Evolutionary conservation across 2,329 filamentous ascomycete species (phyloP), one percentile per base, ranked within the genome.

Genomic region (Venturiaceae sp.): DNA sequence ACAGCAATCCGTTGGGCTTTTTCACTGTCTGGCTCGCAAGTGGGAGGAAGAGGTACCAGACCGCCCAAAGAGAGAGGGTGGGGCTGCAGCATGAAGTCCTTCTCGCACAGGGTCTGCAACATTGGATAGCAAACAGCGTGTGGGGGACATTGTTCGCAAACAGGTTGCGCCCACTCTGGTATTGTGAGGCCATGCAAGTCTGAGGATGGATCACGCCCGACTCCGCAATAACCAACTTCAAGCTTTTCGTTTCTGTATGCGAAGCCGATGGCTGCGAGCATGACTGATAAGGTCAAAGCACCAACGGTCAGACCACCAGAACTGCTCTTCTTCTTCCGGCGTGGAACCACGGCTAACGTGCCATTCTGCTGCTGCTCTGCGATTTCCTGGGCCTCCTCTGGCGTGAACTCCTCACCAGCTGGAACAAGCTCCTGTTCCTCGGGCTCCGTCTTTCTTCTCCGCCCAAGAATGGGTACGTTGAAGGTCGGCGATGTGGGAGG

Each of bases 191-290:
- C 81, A 11, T 80, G 76, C 57, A 85, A 67, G 21, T 78, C 79
- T 63, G 77, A 80, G 6, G 79, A 82, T 53, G 83, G 77, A 57
- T 85, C 83, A 26, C 88, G 62, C 3, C 77, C 94, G 57, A 95
- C 82, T 13, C 92, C 91, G 69, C 94, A 99, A 69, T 95, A 99
- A 34, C 95, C 94, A 21, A 97, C 90, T 16, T 90, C 87, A n/a
- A 96, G 77, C 78, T 97, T 97, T 73, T 99, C 94, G 69, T 96
- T 90, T 53, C 92, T 81, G 76, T 92, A 99, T 82, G 92, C 94
- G 8, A 83, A 83, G 32, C 80, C 87, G 63, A 95, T 90, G 0
- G 86, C 84, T 33, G 81, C 81, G 6, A 94, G 71, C 9, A 94
- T 73, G 0, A 87, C 85, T 21, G 88, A 69, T 2, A 96, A 77